Evolutionary conservation across 2,329 filamentous ascomycete species (phyloP).

Genomic region (Pyrenophora tritici-repentis): DNA sequence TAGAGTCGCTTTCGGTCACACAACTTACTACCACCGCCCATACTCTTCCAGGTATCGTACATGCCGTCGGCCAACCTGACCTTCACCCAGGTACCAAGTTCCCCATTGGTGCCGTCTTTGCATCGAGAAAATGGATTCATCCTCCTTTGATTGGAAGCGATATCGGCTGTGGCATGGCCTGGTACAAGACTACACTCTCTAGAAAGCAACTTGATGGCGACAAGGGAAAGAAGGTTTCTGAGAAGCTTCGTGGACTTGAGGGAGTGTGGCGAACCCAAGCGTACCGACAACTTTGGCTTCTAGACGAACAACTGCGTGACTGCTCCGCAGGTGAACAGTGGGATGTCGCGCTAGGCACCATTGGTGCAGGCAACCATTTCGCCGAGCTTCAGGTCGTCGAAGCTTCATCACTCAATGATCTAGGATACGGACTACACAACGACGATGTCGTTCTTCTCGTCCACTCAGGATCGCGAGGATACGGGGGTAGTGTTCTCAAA

Average conservation of each 20-base stretch:
- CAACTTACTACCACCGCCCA: constrained; percentile 41
- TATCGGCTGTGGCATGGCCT: constrained; percentile 50
- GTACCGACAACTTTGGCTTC: constrained; percentile 40
- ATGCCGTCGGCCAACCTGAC: constrained; percentile 45
- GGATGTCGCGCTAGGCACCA: constrained; percentile 44
- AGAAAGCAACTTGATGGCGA: constrained; percentile 41
- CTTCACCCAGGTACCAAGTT: constrained; percentile 47
- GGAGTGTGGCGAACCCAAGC: constrained; percentile 38
- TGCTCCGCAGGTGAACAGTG: constrained; percentile 39
- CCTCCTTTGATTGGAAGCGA: constrained; percentile 48
- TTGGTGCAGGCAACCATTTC: constrained; percentile 48
- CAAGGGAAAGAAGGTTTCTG: constrained; percentile 42
- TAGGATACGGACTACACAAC: constrained; percentile 21
- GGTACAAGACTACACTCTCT: constrained; percentile 43
- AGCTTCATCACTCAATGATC: constrained; percentile 10
- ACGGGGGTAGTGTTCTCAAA: constrained; percentile 43
- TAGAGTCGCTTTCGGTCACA: constrained; percentile 37
- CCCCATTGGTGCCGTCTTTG: constrained; percentile 47
- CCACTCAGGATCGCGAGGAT: constrained; percentile 47
- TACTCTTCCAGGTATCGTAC: constrained; percentile 43
- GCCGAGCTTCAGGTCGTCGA: constrained; percentile 49
- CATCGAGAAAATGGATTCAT: constrained; percentile 43
- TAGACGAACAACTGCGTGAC: constrained; percentile 14
- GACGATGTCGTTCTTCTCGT: constrained; percentile 46
- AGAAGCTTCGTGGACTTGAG: constrained; percentile 45